Conservation (phyloP, 805 yeast genomes). For the Starmerella scarabaei region DNA sequence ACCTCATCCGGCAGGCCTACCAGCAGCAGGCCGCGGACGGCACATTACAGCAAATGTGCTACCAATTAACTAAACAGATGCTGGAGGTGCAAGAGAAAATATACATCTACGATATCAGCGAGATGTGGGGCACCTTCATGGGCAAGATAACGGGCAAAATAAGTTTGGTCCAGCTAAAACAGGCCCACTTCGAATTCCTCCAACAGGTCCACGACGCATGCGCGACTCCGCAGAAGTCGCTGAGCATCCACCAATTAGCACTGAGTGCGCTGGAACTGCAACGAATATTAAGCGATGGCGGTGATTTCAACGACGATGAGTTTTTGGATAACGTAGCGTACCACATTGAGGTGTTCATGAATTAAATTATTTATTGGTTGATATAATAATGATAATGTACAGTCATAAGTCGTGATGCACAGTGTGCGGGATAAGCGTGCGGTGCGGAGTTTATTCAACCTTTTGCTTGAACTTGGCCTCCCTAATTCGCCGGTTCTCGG, state of each 20-base stretch:
- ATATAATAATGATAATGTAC: too few species aligned
- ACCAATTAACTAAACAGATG: neutral
- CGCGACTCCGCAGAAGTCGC: neutral
- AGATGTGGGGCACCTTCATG: slow-evolving; percentile 23
- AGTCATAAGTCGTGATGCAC: too few species aligned
- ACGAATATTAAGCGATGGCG: neutral
- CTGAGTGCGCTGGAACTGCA: slow-evolving; percentile 5
- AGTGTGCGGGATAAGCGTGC: too few species aligned
- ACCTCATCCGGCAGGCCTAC: neutral
- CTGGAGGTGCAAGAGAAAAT: slow-evolving; percentile 28
- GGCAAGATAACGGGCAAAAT: neutral
- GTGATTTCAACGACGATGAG: neutral
- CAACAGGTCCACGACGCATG: slow-evolving; percentile 17
- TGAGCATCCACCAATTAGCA: slow-evolving; percentile 3
- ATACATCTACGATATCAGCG: slow-evolving; percentile 29
- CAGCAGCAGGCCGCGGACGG: neutral
- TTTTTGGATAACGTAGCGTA: too few species aligned
- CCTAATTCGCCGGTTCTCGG: slow-evolving; percentile 53
- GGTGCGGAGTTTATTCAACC: too few species aligned
- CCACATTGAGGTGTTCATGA: too few species aligned
- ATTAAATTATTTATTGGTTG: too few species aligned
- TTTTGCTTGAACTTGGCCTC: slow-evolving; percentile 41
- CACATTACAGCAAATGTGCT: too few species aligned
- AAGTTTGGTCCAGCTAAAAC: too few species aligned
- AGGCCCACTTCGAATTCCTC: slow-evolving; percentile 28